Conservation (phyloP, 225 moss, liverwort and hornwort species). For the Anthoceros angustus region DNA sequence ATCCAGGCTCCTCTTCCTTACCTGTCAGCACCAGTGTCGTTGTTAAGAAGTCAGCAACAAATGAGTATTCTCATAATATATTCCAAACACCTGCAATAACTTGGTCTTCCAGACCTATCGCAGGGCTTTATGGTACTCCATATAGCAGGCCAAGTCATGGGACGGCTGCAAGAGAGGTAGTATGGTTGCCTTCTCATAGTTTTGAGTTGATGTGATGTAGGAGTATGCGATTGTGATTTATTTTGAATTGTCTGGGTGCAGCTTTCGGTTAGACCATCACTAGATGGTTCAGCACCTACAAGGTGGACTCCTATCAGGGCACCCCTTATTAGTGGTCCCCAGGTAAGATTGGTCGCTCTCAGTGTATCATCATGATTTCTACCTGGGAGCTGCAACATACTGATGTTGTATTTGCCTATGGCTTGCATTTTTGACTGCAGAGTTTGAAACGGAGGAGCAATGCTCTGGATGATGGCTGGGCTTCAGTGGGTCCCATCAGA, state of each 20-base stretch:
- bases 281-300: background rate
- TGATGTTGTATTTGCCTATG: background rate
- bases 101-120: slow-evolving; percentile 29
- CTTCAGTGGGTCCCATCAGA: slow-evolving; percentile 76
- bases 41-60: background rate
- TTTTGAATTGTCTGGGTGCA: background rate
- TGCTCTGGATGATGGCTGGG: slow-evolving; percentile 65
- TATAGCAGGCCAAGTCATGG: slow-evolving; percentile 61
- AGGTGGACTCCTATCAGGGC: slow-evolving; percentile 36
- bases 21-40: background rate
- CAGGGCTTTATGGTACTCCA: slow-evolving; percentile 27
- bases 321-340: slow-evolving; percentile 25
- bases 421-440: slow-evolving; percentile 5
- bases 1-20: background rate
- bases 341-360: slow-evolving; percentile 13
- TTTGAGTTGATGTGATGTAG: background rate
- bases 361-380: background rate
- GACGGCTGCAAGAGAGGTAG: slow-evolving; percentile 54
- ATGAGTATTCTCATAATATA: background rate
- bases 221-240: slow-evolving; percentile 15
- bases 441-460: slow-evolving; percentile 61
- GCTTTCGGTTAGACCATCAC: background rate
- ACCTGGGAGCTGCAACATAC: background rate
- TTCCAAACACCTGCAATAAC: slow-evolving; percentile 43
- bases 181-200: background rate